These are phyloP conservation scores for Clausena lansium DNA, from an alignment of 345 rosid genomes.

Conservation along the genomic window DNA sequence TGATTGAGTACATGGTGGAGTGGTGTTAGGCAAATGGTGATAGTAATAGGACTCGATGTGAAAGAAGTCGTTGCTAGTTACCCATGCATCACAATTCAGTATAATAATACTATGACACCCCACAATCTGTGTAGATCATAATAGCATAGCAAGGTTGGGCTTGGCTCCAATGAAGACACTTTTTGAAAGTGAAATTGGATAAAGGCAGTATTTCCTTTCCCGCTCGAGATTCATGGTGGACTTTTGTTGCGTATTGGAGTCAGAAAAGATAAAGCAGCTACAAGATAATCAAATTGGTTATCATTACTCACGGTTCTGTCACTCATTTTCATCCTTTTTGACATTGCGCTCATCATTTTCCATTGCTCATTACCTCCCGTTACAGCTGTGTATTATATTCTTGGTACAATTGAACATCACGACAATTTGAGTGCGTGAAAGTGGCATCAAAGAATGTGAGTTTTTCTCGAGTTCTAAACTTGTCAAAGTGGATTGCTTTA, in stretches of 20 bases:
- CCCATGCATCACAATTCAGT: neutral
- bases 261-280: constrained; percentile 20
- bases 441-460: neutral
- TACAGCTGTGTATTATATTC: constrained; percentile 8
- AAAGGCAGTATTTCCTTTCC: neutral
- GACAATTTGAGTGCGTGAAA: neutral
- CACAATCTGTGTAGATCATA: neutral
- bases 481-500: constrained; percentile 22
- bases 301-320: constrained; percentile 26
- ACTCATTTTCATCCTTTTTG: constrained; percentile 1
- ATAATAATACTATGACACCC: neutral
- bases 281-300: constrained; percentile 29
- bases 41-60: neutral
- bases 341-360: neutral
- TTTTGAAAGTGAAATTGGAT: neutral
- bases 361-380: constrained; percentile 3
- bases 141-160: neutral
- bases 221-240: constrained; percentile 25
- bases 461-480: constrained; percentile 10
- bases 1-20: neutral
- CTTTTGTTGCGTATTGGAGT: constrained; percentile 27
- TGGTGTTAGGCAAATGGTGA: constrained; percentile 4
- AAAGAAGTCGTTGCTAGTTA: neutral
- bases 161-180: neutral
- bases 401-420: neutral